Conservation (phyloP, 1,139 yeast species). For the Petasospora fabianii region DNA sequence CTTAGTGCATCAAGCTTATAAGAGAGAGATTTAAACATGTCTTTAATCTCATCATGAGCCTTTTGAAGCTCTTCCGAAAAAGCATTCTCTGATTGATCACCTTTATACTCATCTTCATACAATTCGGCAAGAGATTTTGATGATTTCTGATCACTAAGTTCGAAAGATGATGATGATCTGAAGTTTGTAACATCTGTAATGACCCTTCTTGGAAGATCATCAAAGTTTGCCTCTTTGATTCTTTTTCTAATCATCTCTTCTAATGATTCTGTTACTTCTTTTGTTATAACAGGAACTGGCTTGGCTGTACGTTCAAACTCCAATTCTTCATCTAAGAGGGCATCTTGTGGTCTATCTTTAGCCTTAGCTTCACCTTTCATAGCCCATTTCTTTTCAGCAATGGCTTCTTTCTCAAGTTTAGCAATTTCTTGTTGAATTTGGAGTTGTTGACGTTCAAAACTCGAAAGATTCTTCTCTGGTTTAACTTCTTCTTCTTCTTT, state of each 20-base stretch:
- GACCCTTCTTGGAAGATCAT: constrained; percentile 75
- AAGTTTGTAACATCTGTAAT: constrained; percentile 61
- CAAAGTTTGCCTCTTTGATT: constrained; percentile 70
- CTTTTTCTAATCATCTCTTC: constrained; percentile 88
- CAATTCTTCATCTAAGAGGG: constrained; percentile 64
- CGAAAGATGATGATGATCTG: constrained; percentile 43
- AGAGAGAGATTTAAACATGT: constrained; percentile 57
- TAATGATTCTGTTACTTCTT: constrained; percentile 76
- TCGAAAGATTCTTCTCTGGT: constrained; percentile 47
- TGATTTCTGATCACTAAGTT: constrained; percentile 82
- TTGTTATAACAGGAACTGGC: constrained; percentile 91
- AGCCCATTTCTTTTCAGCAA: constrained; percentile 91
- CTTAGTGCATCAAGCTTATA: constrained; percentile 83
- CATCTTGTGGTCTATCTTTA: constrained; percentile 77
- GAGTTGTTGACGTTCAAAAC: constrained; percentile 80
- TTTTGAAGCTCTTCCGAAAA: constrained; percentile 59
- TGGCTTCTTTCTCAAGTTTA: constrained; percentile 77
- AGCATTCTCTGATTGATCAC: constrained; percentile 36
- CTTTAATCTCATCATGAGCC: constrained; percentile 76
- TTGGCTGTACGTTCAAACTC: constrained; percentile 74
- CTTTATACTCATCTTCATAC: constrained; percentile 80
- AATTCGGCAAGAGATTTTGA: constrained; percentile 85
- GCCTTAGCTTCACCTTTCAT: constrained; percentile 89
- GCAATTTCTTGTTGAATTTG: constrained; percentile 74
- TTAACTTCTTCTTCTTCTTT: constrained; percentile 28